Evolutionary conservation across 208 protist genomes (phyloP).

Genomic region (Trypanosoma avium): DNA sequence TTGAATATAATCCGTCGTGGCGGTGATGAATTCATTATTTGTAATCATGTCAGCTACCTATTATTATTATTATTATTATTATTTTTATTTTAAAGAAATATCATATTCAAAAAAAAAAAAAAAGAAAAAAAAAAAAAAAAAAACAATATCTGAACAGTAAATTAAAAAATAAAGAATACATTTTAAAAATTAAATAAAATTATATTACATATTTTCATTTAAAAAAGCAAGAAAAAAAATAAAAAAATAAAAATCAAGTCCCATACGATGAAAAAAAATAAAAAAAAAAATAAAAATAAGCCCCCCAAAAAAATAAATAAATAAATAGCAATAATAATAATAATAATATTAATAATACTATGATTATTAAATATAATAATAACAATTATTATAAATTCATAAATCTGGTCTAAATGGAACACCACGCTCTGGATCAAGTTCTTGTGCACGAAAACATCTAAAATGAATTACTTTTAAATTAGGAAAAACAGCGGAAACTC

Average conservation of each 20-base stretch:
- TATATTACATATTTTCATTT: too few species aligned
- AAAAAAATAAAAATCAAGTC: slow-evolving; percentile 25
- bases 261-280: slow-evolving; percentile 22
- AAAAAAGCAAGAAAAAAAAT: too few species aligned
- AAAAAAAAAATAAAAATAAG: slow-evolving; percentile 18
- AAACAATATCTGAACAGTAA: neutral
- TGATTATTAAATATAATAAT: slow-evolving; percentile 5
- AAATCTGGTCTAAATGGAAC: slow-evolving; percentile 27
- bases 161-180: too few species aligned
- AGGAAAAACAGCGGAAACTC: slow-evolving; percentile 49
- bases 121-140: neutral
- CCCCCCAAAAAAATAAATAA: slow-evolving; percentile 2
- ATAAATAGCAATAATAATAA: slow-evolving; percentile 5
- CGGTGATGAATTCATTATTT: neutral
- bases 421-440: slow-evolving; percentile 55
- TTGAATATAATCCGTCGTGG: slow-evolving; percentile 29
- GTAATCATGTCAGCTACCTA: neutral
- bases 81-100: neutral
- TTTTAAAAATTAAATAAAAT: too few species aligned
- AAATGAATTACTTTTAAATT: slow-evolving; percentile 62
- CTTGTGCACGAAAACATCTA: slow-evolving; percentile 37
- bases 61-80: neutral
- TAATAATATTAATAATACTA: slow-evolving; percentile 20
- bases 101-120: neutral
- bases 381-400: neutral